phyloP scores from a whole-genome alignment of 768 basidiomycete species.

The Leccinum disarticulatum region DNA sequence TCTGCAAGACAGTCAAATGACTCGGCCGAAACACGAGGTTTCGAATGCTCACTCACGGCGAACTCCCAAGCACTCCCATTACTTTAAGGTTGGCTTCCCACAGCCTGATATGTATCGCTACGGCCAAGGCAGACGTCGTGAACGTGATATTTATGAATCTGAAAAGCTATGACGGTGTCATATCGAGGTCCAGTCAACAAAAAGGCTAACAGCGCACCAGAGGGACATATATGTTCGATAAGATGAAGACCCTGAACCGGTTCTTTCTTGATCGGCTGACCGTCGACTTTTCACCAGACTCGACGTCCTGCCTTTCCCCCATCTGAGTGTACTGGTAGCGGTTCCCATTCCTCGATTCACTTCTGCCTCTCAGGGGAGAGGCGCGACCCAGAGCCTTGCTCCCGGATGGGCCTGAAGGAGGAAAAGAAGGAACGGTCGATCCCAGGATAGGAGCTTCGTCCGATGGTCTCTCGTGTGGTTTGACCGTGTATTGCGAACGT shows the following conservation, averaged over 20 bases:
- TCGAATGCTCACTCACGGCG: slow-evolving; percentile 54
- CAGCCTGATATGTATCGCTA: slow-evolving; percentile 73
- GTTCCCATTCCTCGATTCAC: slow-evolving; percentile 7
- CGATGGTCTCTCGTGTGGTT: slow-evolving; percentile 18
- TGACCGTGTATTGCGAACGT: slow-evolving; percentile 14
- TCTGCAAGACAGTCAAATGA: slow-evolving; percentile 35
- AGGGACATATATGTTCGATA: slow-evolving; percentile 77
- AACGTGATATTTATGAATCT: slow-evolving; percentile 83
- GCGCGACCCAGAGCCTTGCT: slow-evolving; percentile 65
- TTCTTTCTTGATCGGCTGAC: slow-evolving; percentile 41
- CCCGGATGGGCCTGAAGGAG: slow-evolving; percentile 53
- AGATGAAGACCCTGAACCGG: slow-evolving; percentile 61
- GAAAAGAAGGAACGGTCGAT: slow-evolving; percentile 27
- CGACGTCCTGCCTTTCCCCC: slow-evolving; percentile 23
- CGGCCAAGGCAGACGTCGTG: slow-evolving; percentile 72
- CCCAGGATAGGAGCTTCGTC: slow-evolving; percentile 23
- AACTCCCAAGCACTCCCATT: slow-evolving; percentile 78
- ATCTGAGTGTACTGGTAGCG: slow-evolving; percentile 19
- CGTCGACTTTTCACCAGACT: slow-evolving; percentile 30
- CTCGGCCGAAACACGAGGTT: neutral
- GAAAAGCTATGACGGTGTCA: slow-evolving; percentile 57
- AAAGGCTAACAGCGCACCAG: slow-evolving; percentile 48
- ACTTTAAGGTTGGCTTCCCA: slow-evolving; percentile 50
- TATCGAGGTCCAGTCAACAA: slow-evolving; percentile 3
- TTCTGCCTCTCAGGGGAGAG: slow-evolving; percentile 48